Evolutionary conservation across 805 yeast species (phyloP).

Genomic region (Candida awuae): DNA sequence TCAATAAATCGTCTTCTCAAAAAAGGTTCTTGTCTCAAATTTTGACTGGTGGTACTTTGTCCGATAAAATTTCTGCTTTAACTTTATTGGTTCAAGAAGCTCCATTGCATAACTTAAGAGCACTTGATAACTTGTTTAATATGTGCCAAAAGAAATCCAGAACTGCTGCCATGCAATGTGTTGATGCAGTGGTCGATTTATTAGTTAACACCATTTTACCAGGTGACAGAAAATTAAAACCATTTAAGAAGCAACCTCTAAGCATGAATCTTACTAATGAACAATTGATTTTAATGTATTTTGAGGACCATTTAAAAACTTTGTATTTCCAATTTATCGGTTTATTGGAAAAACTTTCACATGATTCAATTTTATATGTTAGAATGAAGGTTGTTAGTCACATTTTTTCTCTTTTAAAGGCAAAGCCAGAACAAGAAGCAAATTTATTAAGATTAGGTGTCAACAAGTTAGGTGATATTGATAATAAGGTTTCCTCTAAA

Average conservation of each 20-base stretch:
- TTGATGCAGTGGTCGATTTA: slow-evolving; percentile 84
- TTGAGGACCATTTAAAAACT: slow-evolving; percentile 82
- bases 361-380: slow-evolving; percentile 85
- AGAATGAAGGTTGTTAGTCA: slow-evolving; percentile 69
- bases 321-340: slow-evolving; percentile 69
- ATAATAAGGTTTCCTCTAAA: slow-evolving; percentile 83
- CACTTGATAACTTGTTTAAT: slow-evolving; percentile 66
- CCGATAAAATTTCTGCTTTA: slow-evolving; percentile 91
- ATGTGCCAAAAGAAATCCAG: slow-evolving; percentile 88
- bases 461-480: slow-evolving; percentile 89
- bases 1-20: slow-evolving; percentile 69
- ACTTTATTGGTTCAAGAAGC: slow-evolving; percentile 92
- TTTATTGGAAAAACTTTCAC: slow-evolving; percentile 70
- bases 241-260: slow-evolving; percentile 70
- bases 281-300: slow-evolving; percentile 67
- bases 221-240: slow-evolving; percentile 72
- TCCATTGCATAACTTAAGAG: slow-evolving; percentile 80
- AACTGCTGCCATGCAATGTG: slow-evolving; percentile 85
- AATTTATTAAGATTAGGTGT: slow-evolving; percentile 83
- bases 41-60: slow-evolving; percentile 84
- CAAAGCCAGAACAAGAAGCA: slow-evolving; percentile 95
- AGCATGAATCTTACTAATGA: slow-evolving; percentile 38
- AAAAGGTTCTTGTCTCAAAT: slow-evolving; percentile 83
- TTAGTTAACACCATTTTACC: slow-evolving; percentile 78
- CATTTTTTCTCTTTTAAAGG: slow-evolving; percentile 68